Percentiles rank a stretch among this genome's conserved stretches.
Evolutionary conservation across 2,329 filamentous ascomycete species (phyloP).

Genomic region (Calonectria henricotiae): DNA sequence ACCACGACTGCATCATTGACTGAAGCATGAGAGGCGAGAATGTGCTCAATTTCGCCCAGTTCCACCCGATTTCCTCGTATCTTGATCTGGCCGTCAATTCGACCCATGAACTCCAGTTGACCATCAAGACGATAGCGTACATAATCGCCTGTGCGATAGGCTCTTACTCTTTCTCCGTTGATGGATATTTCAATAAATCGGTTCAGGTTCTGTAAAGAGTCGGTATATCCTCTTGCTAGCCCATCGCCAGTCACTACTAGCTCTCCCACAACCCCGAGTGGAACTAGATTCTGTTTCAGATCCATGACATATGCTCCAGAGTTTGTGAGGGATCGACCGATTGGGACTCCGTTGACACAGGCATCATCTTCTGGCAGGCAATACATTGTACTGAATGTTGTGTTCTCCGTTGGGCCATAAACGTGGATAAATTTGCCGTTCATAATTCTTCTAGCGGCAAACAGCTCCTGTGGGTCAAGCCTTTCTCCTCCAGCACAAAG

Average conservation of each 20-base stretch:
- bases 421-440: neutral
- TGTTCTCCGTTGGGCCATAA: neutral
- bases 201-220: neutral
- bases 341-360: neutral
- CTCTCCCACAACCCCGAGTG: neutral
- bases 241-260: constrained; percentile 3
- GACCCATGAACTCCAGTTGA: constrained; percentile 61
- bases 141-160: neutral
- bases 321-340: neutral
- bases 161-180: neutral
- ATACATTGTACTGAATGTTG: neutral
- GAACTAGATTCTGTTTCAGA: neutral
- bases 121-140: neutral
- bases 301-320: constrained; percentile 1
- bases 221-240: neutral
- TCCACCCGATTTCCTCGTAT: constrained; percentile 72
- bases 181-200: neutral
- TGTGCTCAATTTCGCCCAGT: constrained; percentile 55
- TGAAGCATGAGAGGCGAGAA: neutral
- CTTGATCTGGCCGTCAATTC: constrained; percentile 74
- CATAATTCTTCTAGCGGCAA: neutral
- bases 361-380: neutral
- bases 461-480: neutral
- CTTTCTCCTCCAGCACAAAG: neutral
- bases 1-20: neutral